Percentiles rank a stretch among this genome's conserved stretches.
phyloP scores from a whole-genome alignment of 371 early-diverging fungal species.

The Lichtheimia corymbifera region DNA sequence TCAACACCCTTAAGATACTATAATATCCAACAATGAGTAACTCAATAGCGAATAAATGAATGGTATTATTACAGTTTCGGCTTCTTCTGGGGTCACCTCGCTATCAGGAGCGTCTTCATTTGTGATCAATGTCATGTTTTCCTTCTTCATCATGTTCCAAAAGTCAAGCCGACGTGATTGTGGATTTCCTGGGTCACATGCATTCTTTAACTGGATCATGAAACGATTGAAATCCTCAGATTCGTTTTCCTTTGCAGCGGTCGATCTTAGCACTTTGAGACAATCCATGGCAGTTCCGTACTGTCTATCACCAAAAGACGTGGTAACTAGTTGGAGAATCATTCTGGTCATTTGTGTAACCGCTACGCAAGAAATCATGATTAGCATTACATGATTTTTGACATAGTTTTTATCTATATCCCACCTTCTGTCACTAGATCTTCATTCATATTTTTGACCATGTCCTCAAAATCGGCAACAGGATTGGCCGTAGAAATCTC shows the following conservation, averaged over 20 bases:
- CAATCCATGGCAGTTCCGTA: slow-evolving; percentile 57
- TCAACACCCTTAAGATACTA: slow-evolving; percentile 9
- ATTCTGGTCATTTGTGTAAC: slow-evolving; percentile 58
- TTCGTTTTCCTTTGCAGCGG: slow-evolving; percentile 43
- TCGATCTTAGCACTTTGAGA: slow-evolving; percentile 48
- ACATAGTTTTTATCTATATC: background rate
- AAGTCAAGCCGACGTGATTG: slow-evolving; percentile 28
- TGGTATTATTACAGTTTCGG: slow-evolving; percentile 26
- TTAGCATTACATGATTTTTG: no score
- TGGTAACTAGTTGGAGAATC: slow-evolving; percentile 46
- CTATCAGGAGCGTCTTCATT: slow-evolving; percentile 38
- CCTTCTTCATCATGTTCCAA: slow-evolving; percentile 36
- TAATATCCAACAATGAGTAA: background rate
- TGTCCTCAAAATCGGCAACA: slow-evolving; percentile 59
- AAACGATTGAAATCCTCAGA: slow-evolving; percentile 43
- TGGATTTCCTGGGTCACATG: slow-evolving; percentile 21
- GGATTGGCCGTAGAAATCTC: slow-evolving; percentile 58
- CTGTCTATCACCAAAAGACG: slow-evolving; percentile 58
- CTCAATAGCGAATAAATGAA: background rate
- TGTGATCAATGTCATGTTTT: slow-evolving; percentile 36
- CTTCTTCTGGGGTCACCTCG: slow-evolving; percentile 26
- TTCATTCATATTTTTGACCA: slow-evolving; percentile 45
- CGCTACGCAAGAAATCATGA: slow-evolving; percentile 28
- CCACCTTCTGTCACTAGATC: slow-evolving; percentile 48
- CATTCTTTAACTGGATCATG: slow-evolving; percentile 27